These are phyloP conservation scores for Candida pini DNA, from an alignment of 805 yeast species.

Conservation along the genomic window DNA sequence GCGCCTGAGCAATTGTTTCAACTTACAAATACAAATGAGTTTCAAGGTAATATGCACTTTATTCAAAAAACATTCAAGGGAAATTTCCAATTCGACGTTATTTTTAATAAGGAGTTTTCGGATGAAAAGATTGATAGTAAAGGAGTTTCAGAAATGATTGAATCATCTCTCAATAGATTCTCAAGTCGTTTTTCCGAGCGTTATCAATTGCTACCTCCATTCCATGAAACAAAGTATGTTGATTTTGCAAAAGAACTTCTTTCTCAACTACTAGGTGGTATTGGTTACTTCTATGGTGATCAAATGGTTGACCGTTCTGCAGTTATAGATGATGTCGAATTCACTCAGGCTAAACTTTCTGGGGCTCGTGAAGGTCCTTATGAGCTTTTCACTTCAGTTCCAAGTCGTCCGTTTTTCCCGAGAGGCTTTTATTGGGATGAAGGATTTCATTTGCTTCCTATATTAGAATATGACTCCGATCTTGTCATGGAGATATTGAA, in stretches of 20 bases:
- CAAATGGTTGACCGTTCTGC: slow-evolving; percentile 74
- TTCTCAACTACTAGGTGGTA: slow-evolving; percentile 84
- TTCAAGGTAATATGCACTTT: slow-evolving; percentile 73
- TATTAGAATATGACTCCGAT: slow-evolving; percentile 78
- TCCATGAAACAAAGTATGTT: slow-evolving; percentile 35
- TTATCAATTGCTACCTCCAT: slow-evolving; percentile 54
- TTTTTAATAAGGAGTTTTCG: slow-evolving; percentile 46
- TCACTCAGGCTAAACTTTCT: slow-evolving; percentile 40
- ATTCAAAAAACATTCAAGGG: slow-evolving; percentile 76
- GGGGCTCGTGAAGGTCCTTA: slow-evolving; percentile 72
- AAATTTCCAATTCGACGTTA: slow-evolving; percentile 65
- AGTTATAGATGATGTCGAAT: slow-evolving; percentile 62
- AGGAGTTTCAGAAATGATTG: slow-evolving; percentile 33
- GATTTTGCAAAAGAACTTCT: slow-evolving; percentile 71
- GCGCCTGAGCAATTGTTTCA: slow-evolving; percentile 48
- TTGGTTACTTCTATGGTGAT: slow-evolving; percentile 83
- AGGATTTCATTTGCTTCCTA: slow-evolving; percentile 86
- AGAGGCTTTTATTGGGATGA: slow-evolving; percentile 99
- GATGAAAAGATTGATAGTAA: slow-evolving; percentile 33
- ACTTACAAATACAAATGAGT: slow-evolving; percentile 51
- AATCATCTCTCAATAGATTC: slow-evolving; percentile 32
- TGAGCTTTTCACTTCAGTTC: slow-evolving; percentile 76
- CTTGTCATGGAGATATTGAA: slow-evolving; percentile 70
- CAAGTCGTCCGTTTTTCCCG: slow-evolving; percentile 92
- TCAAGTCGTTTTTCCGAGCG: slow-evolving; percentile 46